phyloP scores from a whole-genome alignment of 2,329 filamentous ascomycete genomes.

The Aureobasidium sp. region DNA sequence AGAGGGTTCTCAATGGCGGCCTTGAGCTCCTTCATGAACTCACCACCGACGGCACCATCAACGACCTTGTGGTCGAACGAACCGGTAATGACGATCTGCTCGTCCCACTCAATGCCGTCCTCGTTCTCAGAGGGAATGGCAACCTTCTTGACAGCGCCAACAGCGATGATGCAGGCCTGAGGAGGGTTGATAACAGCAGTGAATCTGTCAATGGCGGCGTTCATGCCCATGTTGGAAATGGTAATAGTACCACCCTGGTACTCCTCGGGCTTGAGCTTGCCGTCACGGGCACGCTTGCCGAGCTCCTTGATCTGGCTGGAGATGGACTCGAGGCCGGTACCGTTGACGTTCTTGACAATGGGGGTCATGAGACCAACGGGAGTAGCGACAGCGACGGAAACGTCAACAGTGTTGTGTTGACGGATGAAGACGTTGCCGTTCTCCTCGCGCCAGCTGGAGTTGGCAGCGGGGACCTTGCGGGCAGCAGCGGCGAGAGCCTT shows the following conservation, averaged over 20 bases:
- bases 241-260: constrained; percentile 99
- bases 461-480: constrained; percentile 90
- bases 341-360: constrained; percentile 85
- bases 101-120: constrained; percentile 89
- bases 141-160: constrained; percentile 93
- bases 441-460: constrained; percentile 83
- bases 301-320: constrained; percentile 89
- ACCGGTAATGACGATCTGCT: constrained; percentile 89
- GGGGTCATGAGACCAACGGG: constrained; percentile 93
- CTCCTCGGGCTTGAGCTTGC: constrained; percentile 98
- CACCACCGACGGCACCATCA: constrained; percentile 89
- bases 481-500: constrained; percentile 87
- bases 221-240: constrained; percentile 99
- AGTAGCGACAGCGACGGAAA: constrained; percentile 92
- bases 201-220: constrained; percentile 90
- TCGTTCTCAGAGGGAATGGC: constrained; percentile 79
- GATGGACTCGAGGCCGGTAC: constrained; percentile 80
- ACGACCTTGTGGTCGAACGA: constrained; percentile 99
- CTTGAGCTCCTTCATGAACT: constrained; percentile 97
- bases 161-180: constrained; percentile 88
- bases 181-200: constrained; percentile 99
- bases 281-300: constrained; percentile 88
- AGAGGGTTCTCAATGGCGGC: constrained; percentile 96
- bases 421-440: constrained; percentile 75
- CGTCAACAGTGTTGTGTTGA: constrained; percentile 86